phyloP scores from a whole-genome alignment of 257 asterid genomes.

The Salvia rosmarinus region DNA sequence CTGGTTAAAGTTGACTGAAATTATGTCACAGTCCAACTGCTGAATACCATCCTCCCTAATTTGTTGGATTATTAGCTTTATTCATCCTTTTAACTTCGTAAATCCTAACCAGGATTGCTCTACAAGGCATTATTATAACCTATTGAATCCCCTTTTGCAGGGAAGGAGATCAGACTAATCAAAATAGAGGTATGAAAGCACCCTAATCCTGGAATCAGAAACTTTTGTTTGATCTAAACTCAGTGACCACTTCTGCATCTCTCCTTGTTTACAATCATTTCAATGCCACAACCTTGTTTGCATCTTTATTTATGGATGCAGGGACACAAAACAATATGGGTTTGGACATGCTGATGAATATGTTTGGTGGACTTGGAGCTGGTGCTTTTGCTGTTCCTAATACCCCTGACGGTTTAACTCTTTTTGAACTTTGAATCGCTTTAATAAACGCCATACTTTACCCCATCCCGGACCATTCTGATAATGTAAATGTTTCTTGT shows the following conservation, averaged over 20 bases:
- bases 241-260: neutral
- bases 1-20: slow-evolving; percentile 17
- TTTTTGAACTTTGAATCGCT: neutral
- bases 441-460: neutral
- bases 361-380: slow-evolving; percentile 74
- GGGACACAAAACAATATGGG: slow-evolving; percentile 53
- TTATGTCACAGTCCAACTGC: neutral
- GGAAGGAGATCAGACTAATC: slow-evolving; percentile 54
- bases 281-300: slow-evolving; percentile 10
- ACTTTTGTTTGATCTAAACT: neutral
- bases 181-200: slow-evolving; percentile 45
- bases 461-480: neutral
- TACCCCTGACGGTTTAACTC: slow-evolving; percentile 46
- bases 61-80: neutral
- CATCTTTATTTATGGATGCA: slow-evolving; percentile 33
- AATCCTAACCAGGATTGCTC: slow-evolving; percentile 2
- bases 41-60: neutral
- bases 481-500: slow-evolving; percentile 16
- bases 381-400: slow-evolving; percentile 51
- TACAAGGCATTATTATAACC: slow-evolving; percentile 11
- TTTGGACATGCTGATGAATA: slow-evolving; percentile 58
- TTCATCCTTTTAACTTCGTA: neutral
- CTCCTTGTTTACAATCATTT: neutral
- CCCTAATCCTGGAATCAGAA: neutral
- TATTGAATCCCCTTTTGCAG: slow-evolving; percentile 40